phyloP scores from a whole-genome alignment of 2,329 filamentous ascomycete species.

The Exophiala alcalophila region DNA sequence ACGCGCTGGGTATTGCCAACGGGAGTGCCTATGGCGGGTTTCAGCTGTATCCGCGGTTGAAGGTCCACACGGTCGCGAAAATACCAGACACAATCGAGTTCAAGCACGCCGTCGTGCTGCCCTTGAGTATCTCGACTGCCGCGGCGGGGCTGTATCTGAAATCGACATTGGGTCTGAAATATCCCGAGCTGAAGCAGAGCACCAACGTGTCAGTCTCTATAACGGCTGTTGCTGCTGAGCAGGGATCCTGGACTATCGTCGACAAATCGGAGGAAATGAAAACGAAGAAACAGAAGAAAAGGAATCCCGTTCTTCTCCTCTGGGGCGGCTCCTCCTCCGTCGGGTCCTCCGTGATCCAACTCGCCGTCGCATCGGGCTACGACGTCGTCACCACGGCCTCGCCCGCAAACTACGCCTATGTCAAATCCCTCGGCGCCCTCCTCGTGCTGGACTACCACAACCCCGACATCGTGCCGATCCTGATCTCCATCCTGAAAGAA shows the following conservation, averaged over 20 bases:
- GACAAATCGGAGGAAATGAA: slow-evolving; percentile 20
- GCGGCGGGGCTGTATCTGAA: slow-evolving; percentile 35
- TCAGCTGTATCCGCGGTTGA: slow-evolving; percentile 32
- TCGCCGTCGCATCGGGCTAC: slow-evolving; percentile 41
- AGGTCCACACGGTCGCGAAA: slow-evolving; percentile 24
- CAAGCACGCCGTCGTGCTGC: slow-evolving; percentile 37
- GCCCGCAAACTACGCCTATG: slow-evolving; percentile 4
- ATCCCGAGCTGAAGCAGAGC: slow-evolving; percentile 19
- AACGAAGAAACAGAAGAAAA: too few relatives aligned
- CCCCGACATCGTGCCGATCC: slow-evolving; percentile 10
- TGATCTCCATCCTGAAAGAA: slow-evolving; percentile 18
- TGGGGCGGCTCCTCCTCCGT: slow-evolving; percentile 47
- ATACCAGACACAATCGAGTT: slow-evolving; percentile 36
- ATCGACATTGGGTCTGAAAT: slow-evolving; percentile 27
- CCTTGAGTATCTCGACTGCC: slow-evolving; percentile 37
- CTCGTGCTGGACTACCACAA: slow-evolving; percentile 45
- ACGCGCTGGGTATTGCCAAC: slow-evolving; percentile 3
- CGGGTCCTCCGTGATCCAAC: slow-evolving; percentile 43
- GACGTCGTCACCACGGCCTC: slow-evolving; percentile 35
- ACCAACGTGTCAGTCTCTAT: too few relatives aligned
- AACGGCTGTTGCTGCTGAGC: too few relatives aligned
- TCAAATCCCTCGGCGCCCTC: slow-evolving; percentile 44
- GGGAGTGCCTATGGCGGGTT: slow-evolving; percentile 43
- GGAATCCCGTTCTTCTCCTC: slow-evolving; percentile 32
- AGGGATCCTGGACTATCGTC: slow-evolving; percentile 2